Evolutionary conservation across 1,284 basidiomycete genomes (phyloP).

Genomic region (Coriolopsis trogii): DNA sequence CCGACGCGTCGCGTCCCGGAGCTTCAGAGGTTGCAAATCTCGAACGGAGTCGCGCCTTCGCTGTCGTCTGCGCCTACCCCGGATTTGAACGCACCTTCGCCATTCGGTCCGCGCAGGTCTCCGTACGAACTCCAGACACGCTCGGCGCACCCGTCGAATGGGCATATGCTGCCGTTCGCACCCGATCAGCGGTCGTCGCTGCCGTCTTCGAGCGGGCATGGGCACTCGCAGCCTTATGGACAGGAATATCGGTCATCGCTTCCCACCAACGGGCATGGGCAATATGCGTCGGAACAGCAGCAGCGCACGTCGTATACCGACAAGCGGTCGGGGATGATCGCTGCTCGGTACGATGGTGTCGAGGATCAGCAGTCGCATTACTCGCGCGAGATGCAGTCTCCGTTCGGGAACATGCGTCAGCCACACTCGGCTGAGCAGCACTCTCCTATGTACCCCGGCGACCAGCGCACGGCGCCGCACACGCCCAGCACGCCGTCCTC

Average conservation of each 20-base stretch:
- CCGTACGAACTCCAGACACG: background rate
- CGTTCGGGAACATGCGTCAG: slow-evolving; percentile 3
- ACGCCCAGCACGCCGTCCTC: background rate
- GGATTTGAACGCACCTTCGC: background rate
- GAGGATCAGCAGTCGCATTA: slow-evolving; percentile 2
- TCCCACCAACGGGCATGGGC: no score
- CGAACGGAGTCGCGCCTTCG: background rate
- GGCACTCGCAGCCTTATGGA: no score
- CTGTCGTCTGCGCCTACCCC: background rate
- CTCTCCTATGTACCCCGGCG: background rate
- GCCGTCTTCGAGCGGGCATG: no score
- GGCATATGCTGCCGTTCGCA: background rate
- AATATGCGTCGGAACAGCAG: no score
- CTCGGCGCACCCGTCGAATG: background rate
- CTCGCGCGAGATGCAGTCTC: slow-evolving; percentile 1
- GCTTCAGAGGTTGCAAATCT: slow-evolving; percentile 5
- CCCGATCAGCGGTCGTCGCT: background rate
- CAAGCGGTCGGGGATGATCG: background rate
- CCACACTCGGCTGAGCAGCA: background rate
- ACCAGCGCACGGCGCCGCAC: background rate
- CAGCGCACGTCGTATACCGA: background rate
- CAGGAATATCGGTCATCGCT: no score
- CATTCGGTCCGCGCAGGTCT: background rate
- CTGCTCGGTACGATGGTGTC: background rate
- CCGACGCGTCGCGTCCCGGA: background rate